phyloP scores from a whole-genome alignment of 2,329 filamentous ascomycete species.

The Colletotrichum godetiae region DNA sequence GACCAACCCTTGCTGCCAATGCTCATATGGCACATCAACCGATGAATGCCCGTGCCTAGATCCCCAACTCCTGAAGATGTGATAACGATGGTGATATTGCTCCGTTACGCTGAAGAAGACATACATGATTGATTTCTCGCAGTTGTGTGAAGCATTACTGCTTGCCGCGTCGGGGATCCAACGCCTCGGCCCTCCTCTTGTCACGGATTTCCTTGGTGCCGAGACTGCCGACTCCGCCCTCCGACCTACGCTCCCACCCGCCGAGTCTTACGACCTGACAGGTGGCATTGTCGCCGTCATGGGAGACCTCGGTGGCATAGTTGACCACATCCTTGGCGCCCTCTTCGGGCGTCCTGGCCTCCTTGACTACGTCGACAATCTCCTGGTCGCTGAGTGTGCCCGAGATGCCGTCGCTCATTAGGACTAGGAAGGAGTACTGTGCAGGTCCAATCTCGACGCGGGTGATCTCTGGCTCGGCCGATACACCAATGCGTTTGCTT shows the following conservation, averaged over 20 bases:
- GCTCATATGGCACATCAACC: background rate
- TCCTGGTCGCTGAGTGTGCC: constrained; percentile 91
- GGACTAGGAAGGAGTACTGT: constrained; percentile 88
- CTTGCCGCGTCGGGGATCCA: constrained; percentile 81
- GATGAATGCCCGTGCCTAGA: background rate
- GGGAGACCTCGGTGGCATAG: constrained; percentile 88
- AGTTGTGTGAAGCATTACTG: constrained; percentile 42
- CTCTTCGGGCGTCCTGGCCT: constrained; percentile 90
- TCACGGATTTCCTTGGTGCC: constrained; percentile 94
- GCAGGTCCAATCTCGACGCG: constrained; percentile 83
- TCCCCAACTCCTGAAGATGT: background rate
- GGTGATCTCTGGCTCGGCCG: constrained; percentile 89
- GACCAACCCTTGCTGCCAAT: background rate
- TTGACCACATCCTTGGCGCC: constrained; percentile 82
- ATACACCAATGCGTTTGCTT: constrained; percentile 92
- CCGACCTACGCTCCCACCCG: constrained; percentile 77
- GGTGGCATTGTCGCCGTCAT: constrained; percentile 74
- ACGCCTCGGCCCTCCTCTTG: constrained; percentile 82
- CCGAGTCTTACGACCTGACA: constrained; percentile 75
- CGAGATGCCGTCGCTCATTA: constrained; percentile 90
- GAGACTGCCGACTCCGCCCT: constrained; percentile 89
- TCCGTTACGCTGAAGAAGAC: background rate
- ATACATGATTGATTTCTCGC: background rate
- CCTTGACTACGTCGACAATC: constrained; percentile 95
- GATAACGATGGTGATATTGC: background rate